Base-by-base conservation (phyloP, 75 land plant species). In the Gnetum montanum region DNA sequence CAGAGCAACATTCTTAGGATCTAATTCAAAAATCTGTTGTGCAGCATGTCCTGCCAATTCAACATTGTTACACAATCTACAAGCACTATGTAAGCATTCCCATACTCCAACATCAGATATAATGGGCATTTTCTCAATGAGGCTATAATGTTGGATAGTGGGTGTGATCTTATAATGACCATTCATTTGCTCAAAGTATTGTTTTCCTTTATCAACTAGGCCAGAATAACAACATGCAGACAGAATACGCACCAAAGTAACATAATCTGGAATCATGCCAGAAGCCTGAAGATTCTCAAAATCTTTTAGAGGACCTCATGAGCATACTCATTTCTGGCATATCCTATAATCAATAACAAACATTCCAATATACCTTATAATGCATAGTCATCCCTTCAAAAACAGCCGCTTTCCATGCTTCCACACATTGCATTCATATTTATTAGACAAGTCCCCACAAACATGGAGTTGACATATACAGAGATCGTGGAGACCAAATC, bases 231-330 rank as follows among this genome's bases (percentile, higher is more conserved):
- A n/a, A 29, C 74, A 54, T 38, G 40, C 46, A 34, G 46, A 24
- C 25, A 58, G 18, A 25, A 58, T 27, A 38, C 28, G 6, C 12
- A 23, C 19, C 2, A 58, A 58, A 8, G 61, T 58, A 0, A 66
- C 46, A 45, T 47, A 18, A 24, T 74, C 68, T 11, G 83, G 78
- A 33, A 26, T 53, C 38, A 64, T 49, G 30, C 78, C 78, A 7
- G 57, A 55, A n/a, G 36, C 48, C 23, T 67, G 18, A 74, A 80
- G 74, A 31, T 67, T 34, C 12, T 8, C 27, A 43, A 80, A 75
- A 8, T 12, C 12, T 26, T 24, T 7, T 3, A n/a, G n/a, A 49
- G 28, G 24, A 31, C 27, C 1, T 49, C 51, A 3, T 28, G 3
- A 6, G 28, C 51, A 26, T 8, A 23, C 10, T 18, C 51, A 49